phyloP scores from a whole-genome alignment of 768 basidiomycete species.

The Candolleomyces efflorescens region DNA sequence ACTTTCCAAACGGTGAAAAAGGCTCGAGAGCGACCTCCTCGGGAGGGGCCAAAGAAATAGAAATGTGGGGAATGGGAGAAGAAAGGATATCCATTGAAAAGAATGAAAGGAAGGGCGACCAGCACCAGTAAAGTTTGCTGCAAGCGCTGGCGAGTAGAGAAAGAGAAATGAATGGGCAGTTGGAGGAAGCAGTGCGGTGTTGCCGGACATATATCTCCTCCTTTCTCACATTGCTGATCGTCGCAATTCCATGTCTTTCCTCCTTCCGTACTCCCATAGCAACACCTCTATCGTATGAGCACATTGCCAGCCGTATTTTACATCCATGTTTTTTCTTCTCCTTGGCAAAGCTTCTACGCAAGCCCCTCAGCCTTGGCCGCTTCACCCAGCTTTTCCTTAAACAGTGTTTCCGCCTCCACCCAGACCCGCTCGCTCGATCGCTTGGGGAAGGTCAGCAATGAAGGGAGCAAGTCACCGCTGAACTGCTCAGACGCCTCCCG shows the following conservation, averaged over 20 bases:
- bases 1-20: conserved; percentile 56
- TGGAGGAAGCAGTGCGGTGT: conserved; percentile 15
- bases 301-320: conserved; percentile 12
- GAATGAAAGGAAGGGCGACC: conserved; percentile 36
- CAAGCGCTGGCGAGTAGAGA: conserved; percentile 23
- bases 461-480: conserved; percentile 81
- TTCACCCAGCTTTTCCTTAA: conserved; percentile 50
- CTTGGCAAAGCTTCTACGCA: conserved; percentile 8
- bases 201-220: conserved; percentile 2
- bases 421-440: conserved; percentile 71
- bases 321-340: background rate
- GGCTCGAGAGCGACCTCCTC: conserved; percentile 48
- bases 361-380: conserved; percentile 37
- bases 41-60: conserved; percentile 65
- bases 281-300: conserved; percentile 6
- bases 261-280: conserved; percentile 6
- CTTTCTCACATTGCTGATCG: background rate
- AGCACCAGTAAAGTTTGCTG: conserved; percentile 37
- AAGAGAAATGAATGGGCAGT: conserved; percentile 30
- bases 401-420: conserved; percentile 84
- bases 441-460: conserved; percentile 75
- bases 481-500: conserved; percentile 98
- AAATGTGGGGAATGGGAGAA: conserved; percentile 59
- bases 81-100: conserved; percentile 37
- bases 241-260: conserved; percentile 7